A percentile compares a stretch with the other conserved stretches of the same genome.
Evolutionary conservation across 306 rosid genomes (phyloP).

Genomic region (Luffa aegyptiaca): DNA sequence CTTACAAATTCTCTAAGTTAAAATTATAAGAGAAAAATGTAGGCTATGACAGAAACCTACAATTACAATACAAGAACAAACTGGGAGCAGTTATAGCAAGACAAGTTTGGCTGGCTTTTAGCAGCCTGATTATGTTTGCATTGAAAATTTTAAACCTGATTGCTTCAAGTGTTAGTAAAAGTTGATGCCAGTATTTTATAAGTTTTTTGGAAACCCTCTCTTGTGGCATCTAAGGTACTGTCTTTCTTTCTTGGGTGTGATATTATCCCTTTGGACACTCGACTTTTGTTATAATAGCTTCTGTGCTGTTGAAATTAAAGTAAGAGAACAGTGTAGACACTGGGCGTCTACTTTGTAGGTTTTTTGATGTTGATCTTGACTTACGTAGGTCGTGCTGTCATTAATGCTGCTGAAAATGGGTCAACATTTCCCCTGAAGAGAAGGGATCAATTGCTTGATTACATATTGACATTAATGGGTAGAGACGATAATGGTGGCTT

Average conservation of each 20-base stretch:
- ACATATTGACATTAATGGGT: slow-evolving; percentile 79
- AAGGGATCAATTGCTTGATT: slow-evolving; percentile 88
- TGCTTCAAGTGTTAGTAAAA: neutral
- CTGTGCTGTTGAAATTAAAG: slow-evolving; percentile 11
- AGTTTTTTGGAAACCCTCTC: neutral
- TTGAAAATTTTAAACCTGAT: neutral
- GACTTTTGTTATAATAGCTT: neutral
- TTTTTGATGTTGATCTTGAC: slow-evolving; percentile 14
- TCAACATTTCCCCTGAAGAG: slow-evolving; percentile 81
- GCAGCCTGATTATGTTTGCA: neutral
- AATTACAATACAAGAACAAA: neutral
- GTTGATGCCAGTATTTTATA: neutral
- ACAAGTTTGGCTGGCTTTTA: neutral
- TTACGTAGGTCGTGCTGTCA: slow-evolving; percentile 76
- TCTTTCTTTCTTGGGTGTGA: neutral
- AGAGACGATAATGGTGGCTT: slow-evolving; percentile 75
- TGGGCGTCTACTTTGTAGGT: neutral
- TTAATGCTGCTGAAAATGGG: slow-evolving; percentile 88
- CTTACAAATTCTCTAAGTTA: neutral
- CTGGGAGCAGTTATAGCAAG: neutral
- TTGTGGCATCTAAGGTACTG: neutral
- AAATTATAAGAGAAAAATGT: neutral
- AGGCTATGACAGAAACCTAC: neutral
- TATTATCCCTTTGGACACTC: neutral
- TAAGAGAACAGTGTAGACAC: neutral